Evolutionary conservation across 371 early-diverging fungal genomes (phyloP), one percentile per base, ranked within the genome.

Genomic region (Apophysomyces sp.): DNA sequence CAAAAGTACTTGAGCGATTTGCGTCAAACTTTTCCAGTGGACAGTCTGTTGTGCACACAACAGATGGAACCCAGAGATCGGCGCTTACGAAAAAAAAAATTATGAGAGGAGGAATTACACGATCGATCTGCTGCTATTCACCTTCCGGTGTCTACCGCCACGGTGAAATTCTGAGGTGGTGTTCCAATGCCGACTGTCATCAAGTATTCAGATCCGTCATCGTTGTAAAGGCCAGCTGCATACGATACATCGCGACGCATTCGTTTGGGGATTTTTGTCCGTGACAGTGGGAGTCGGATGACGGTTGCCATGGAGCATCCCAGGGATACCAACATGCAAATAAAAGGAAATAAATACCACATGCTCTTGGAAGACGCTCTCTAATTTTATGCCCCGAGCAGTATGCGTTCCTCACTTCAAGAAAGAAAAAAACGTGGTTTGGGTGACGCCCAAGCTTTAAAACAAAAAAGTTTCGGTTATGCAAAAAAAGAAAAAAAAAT

Each of bases 41-140:
- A 21, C 81, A 81, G 4, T 36, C 4, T 0, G 31, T 11, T 18
- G 56, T 39, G 24, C 80, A 80, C 15, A 59, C 53, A 4, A 37
- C 40, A 2, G 77, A 75, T 21, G 80, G 76, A 36, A 80, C 51
- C 66, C 79, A 82, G 4, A 77, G 81, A 36, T 84, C 83, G 0
- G 80, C 65, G 53, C 87, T 88, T 95, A 68, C 92, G 83, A 68
- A 90, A 87, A 68, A 94, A 39, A 11, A 30, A 34, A 34, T 21
- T 34, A 54, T 11, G 12, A 24, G 4, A 52, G 30, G 31, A 18
- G 13, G 37, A 29, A 16, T 27, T 6, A 13, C 24, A 34, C 6
- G 26, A 8, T 3, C 3, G n/a, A n/a, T n/a, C n/a, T n/a, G n/a
- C 15, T 64, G 64, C 67, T 68, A 51, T 18, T 26, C 65, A 69